A percentile compares a stretch with the other conserved stretches of the same genome.
These are phyloP conservation scores for Sphaerostilbella broomeana DNA, from an alignment of 2,329 filamentous ascomycete species.

Conservation along the genomic window DNA sequence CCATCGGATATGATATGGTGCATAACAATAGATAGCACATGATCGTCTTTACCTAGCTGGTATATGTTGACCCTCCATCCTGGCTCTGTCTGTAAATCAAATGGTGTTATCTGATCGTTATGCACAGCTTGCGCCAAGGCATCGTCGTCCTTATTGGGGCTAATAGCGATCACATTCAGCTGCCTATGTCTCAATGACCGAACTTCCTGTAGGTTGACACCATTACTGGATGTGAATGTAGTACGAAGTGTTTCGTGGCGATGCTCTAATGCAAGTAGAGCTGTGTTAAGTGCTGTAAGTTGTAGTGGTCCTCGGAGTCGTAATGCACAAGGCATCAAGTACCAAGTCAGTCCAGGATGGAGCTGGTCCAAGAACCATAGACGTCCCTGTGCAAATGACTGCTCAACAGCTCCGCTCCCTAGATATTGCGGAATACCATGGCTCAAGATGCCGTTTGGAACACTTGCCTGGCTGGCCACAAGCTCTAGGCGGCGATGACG, in stretches of 20 bases:
- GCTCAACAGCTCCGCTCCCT: conserved; percentile 1
- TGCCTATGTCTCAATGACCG: neutral
- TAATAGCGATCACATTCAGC: conserved; percentile 5
- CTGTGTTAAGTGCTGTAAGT: conserved; percentile 1
- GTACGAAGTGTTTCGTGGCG: conserved; percentile 12
- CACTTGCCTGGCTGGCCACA: neutral
- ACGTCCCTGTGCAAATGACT: conserved; percentile 12
- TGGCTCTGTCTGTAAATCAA: conserved; percentile 11
- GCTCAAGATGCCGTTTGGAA: neutral
- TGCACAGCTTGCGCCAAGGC: conserved; percentile 1
- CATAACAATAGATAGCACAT: conserved; percentile 17
- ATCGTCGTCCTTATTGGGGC: neutral
- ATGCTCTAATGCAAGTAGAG: conserved; percentile 5
- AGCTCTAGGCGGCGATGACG: conserved; percentile 7
- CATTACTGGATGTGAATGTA: conserved; percentile 6
- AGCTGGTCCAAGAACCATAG: conserved; percentile 14
- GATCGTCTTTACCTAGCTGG: conserved; percentile 3
- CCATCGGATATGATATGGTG: conserved; percentile 22
- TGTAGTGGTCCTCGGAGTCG: conserved; percentile 5
- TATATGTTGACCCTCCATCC: conserved; percentile 16
- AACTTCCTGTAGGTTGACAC: conserved; percentile 13
- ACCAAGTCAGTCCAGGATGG: conserved; percentile 6
- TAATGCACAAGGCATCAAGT: conserved; percentile 8
- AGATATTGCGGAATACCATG: neutral
- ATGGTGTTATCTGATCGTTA: conserved; percentile 9